Evolutionary conservation across 2,329 filamentous ascomycete species (phyloP), one percentile per base, ranked within the genome.

Genomic region (Tolypocladium tundrense): DNA sequence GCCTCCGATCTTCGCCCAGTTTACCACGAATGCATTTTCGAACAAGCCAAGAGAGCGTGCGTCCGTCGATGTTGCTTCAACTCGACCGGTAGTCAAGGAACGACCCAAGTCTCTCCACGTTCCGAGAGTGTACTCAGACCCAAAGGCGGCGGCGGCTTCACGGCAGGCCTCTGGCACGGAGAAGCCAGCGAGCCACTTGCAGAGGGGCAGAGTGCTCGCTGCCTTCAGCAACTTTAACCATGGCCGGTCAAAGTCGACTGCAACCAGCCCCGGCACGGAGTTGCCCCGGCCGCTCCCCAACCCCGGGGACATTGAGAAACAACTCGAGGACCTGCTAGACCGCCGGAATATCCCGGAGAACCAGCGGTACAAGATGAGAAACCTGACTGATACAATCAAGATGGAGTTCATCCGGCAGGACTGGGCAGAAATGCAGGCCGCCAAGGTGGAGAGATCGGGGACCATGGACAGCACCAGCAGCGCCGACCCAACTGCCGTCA

Each of bases 331-430:
- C 3, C 79, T 84, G 72, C 70, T 96, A 72, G 91, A 96, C 69
- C 86, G 92, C 21, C 84, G 93, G 62, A 96, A 97, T 67, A 96
- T 97, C 57, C 92, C 93, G 3, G 90, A 95, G 67, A 89, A 96
- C 62, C 91, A 96, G 79, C 83, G 93, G 57, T 91, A 93, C 72
- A 95, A 95, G 75, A 97, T 99, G 91, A 84, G 93, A 52, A 92
- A 87, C 58, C 77, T 99, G 60, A 91, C 90, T 61, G 82, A 90
- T 63, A 88, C 89, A 41, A 92, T 97, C 76, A 99, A 99, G 74
- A 90, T 91, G 69, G 92, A 97, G 68, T 95, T 99, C 66, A 91
- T 97, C 66, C 87, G 88, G 56, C 92, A 96, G 70, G 90, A 97
- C 69, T 90, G 89, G 79, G 84, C 83, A 8, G 88, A 88, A 70